A percentile compares a stretch with the other conserved stretches of the same genome.
Conservation (phyloP, 208 protist genomes). For the Polymyxa betae region DNA sequence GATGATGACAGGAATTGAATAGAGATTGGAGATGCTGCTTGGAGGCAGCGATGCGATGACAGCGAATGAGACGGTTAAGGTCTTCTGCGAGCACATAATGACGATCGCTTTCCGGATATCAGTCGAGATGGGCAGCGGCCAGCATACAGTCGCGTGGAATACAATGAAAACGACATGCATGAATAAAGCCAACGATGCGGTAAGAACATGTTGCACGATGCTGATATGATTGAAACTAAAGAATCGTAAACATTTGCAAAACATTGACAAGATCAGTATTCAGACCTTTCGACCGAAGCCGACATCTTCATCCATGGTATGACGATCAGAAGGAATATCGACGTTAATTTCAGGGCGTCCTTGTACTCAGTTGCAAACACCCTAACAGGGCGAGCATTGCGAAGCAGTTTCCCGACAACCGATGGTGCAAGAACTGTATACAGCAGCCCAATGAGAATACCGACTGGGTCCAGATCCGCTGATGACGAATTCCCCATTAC, state of each 20-base stretch:
- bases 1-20: background rate
- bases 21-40: background rate
- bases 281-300: background rate
- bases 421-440: background rate
- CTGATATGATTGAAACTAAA: background rate
- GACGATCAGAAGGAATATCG: background rate
- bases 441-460: background rate
- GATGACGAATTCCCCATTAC: background rate
- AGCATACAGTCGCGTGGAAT: background rate
- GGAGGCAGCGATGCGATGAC: background rate
- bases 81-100: slow-evolving; percentile 52
- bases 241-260: background rate
- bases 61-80: slow-evolving; percentile 14
- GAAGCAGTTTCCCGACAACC: background rate
- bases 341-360: background rate
- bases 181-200: background rate
- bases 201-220: background rate
- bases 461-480: background rate
- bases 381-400: background rate
- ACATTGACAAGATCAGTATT: background rate
- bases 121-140: background rate
- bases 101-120: background rate
- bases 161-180: slow-evolving; percentile 20
- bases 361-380: background rate
- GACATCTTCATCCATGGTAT: slow-evolving; percentile 51